These are phyloP conservation scores for Datisca glomerata DNA, from an alignment of 306 rosid genomes.

Conservation along the genomic window DNA sequence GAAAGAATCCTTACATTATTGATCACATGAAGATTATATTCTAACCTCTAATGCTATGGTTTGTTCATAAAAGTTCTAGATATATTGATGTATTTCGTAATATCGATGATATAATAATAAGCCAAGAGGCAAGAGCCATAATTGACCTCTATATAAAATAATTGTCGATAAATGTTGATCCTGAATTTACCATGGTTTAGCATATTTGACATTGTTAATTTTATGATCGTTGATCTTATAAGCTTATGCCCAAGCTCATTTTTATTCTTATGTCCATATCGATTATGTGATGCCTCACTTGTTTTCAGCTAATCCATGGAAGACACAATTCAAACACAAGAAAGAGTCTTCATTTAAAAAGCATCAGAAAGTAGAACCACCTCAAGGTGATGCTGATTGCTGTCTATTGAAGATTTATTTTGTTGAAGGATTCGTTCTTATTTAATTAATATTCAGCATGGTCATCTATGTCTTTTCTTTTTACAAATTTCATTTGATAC, in stretches of 20 bases:
- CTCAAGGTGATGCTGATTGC: conserved; percentile 74
- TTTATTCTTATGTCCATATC: too few species aligned
- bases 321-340: conserved; percentile 39
- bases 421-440: background rate
- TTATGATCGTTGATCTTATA: background rate
- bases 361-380: conserved; percentile 59
- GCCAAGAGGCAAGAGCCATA: too few species aligned
- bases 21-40: too few species aligned
- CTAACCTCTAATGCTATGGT: too few species aligned
- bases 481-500: too few species aligned
- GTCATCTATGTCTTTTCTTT: conserved; percentile 2
- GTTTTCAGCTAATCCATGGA: conserved; percentile 69
- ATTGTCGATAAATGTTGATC: too few species aligned
- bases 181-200: too few species aligned
- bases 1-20: too few species aligned
- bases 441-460: background rate
- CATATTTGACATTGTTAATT: background rate
- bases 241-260: background rate
- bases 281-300: conserved; percentile 20
- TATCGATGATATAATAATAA: too few species aligned
- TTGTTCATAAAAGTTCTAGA: too few species aligned
- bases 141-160: too few species aligned
- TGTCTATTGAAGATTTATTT: conserved; percentile 9
- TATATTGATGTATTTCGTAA: too few species aligned
- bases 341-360: conserved; percentile 72